Evolutionary conservation across 2,329 filamentous ascomycete genomes (phyloP).

Genomic region (Albophoma yamanashiensis): DNA sequence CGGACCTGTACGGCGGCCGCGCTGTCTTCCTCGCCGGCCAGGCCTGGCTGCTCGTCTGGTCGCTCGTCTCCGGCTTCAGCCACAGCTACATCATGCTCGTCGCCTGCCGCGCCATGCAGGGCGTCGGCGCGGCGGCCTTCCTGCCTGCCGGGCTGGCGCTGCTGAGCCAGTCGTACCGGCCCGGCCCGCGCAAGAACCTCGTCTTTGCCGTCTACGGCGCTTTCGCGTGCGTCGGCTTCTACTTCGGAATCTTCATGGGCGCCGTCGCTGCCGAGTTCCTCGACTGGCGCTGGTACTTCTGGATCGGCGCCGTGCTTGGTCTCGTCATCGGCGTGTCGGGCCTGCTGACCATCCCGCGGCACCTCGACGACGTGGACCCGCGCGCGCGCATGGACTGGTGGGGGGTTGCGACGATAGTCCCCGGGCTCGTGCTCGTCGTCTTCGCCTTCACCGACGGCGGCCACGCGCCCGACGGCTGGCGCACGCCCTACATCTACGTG

Average conservation of each 20-base stretch:
- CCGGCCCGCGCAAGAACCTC: slow-evolving; percentile 61
- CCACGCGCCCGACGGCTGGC: slow-evolving; percentile 59
- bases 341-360: slow-evolving; percentile 26
- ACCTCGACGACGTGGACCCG: slow-evolving; percentile 13
- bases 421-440: slow-evolving; percentile 57
- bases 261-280: slow-evolving; percentile 51
- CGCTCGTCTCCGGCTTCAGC: slow-evolving; percentile 59
- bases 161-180: slow-evolving; percentile 58
- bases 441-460: slow-evolving; percentile 66
- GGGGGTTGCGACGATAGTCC: slow-evolving; percentile 49
- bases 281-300: slow-evolving; percentile 62
- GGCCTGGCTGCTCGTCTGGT: slow-evolving; percentile 58
- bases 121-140: slow-evolving; percentile 62
- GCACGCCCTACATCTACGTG: slow-evolving; percentile 60
- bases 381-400: slow-evolving; percentile 54
- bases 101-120: slow-evolving; percentile 62
- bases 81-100: slow-evolving; percentile 59
- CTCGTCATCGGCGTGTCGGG: slow-evolving; percentile 36
- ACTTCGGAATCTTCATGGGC: slow-evolving; percentile 56
- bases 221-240: slow-evolving; percentile 48
- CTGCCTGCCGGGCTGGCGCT: slow-evolving; percentile 58
- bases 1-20: slow-evolving; percentile 54
- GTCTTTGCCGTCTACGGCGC: slow-evolving; percentile 51
- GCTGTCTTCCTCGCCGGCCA: slow-evolving; percentile 48
- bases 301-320: slow-evolving; percentile 39